Evolutionary conservation across 306 rosid species (phyloP).

Genomic region (Begonia loranthoides): DNA sequence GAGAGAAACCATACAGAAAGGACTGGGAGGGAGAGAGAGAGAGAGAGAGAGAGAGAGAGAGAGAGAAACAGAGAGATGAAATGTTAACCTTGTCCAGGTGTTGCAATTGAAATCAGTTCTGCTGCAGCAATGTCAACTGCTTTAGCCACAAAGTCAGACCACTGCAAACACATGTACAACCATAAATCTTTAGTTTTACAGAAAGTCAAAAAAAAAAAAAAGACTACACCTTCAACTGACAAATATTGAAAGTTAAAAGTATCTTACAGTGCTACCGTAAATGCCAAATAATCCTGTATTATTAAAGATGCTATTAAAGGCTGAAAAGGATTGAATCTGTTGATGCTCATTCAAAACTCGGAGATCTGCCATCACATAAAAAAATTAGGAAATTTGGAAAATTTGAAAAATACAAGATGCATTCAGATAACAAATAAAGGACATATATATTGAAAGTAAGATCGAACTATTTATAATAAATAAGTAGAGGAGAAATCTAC

Average conservation of each 20-base stretch:
- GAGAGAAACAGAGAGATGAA: conserved; percentile 1
- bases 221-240: too few relatives aligned
- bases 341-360: conserved; percentile 71
- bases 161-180: conserved; percentile 18
- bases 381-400: conserved; percentile 3
- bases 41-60: conserved; percentile 6
- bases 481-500: background rate
- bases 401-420: background rate
- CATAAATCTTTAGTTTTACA: too few relatives aligned
- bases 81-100: conserved; percentile 75
- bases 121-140: conserved; percentile 66
- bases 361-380: conserved; percentile 31
- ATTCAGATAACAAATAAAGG: conserved; percentile 10
- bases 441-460: background rate
- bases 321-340: conserved; percentile 73
- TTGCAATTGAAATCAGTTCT: conserved; percentile 65
- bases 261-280: conserved; percentile 73
- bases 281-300: conserved; percentile 79
- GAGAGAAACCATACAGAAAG: too few relatives aligned
- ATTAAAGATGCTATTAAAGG: conserved; percentile 90
- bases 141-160: conserved; percentile 47
- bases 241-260: background rate
- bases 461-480: background rate
- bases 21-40: too few relatives aligned
- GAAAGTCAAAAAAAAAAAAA: too few relatives aligned